Evolutionary conservation across 164 flowering plant genomes (phyloP), one percentile per base, ranked within the genome.

Genomic region (Tetracentron sinense): DNA sequence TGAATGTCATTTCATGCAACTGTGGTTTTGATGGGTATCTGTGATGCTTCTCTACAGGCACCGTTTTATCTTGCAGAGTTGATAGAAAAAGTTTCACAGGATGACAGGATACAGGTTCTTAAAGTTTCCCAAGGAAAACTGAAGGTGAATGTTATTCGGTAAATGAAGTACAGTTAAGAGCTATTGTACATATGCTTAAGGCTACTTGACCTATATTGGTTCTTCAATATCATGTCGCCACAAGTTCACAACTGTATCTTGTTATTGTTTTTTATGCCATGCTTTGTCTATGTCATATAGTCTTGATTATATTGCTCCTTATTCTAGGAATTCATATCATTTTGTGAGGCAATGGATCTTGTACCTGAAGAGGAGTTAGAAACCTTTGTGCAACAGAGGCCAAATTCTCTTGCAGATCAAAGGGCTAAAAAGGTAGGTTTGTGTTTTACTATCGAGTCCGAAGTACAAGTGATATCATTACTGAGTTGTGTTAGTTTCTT

Each of bases 381-480:
- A 67, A 49, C 73, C 29, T 71, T 72, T 54, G 47, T 52, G 3
- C 80, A 73, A 70, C 84, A 72, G 14, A 74, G 75, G 44, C 30
- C 82, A 58, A 75, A 77, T 73, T 61, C 85, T 53, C 58, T n/a
- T 66, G 88, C 75, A 30, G 90, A 87, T 75, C 83, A 52, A 69
- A 90, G 99, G 74, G 97, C 92, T 55, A 82, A 66, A 67, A 95
- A 92, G 96, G 99, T 87, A n/a, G n/a, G n/a, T n/a, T n/a, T n/a
- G n/a, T n/a, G n/a, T n/a, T n/a, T n/a, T n/a, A n/a, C n/a, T n/a
- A 57, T 46, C 46, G 7, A 26, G 11, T 26, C n/a, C n/a, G 33
- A 48, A 28, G 2, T 25, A n/a, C 16, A 56, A 28, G 30, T 14
- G 3, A 15, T 14, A 25, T 12, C 30, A 14, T 25, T 2, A 25